A percentile compares a stretch with the other conserved stretches of the same genome.
phyloP scores from a whole-genome alignment of 129 eudicot genomes.

The Helianthus annuus region DNA sequence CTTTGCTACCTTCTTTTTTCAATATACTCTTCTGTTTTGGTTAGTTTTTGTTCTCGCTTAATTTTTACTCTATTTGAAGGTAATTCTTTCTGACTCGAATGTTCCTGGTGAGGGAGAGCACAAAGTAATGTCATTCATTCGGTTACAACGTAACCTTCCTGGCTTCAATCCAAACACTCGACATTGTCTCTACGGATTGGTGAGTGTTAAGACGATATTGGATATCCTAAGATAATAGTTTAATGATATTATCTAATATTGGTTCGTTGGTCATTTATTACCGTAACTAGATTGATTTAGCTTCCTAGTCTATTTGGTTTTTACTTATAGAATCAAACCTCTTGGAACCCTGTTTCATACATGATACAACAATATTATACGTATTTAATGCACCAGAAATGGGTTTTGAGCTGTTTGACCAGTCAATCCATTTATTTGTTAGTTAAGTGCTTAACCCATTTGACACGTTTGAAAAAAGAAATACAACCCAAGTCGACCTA shows the following conservation, averaged over 20 bases:
- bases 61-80: constrained; percentile 70
- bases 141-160: constrained; percentile 84
- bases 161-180: constrained; percentile 94
- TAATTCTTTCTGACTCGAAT: constrained; percentile 95
- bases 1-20: constrained; percentile 39
- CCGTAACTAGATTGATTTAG: neutral
- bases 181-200: constrained; percentile 94
- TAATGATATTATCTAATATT: neutral
- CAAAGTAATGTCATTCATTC: constrained; percentile 94
- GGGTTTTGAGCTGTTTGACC: neutral
- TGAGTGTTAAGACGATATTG: constrained; percentile 21
- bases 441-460: neutral
- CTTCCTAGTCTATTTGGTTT: neutral
- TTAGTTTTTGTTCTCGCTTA: constrained; percentile 41
- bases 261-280: neutral
- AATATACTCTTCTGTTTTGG: constrained; percentile 42
- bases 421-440: neutral
- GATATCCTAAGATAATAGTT: neutral
- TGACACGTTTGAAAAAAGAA: neutral
- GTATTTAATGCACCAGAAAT: neutral
- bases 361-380: neutral
- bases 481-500: neutral
- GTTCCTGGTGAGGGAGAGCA: constrained; percentile 99
- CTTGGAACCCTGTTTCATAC: neutral
- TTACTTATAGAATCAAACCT: neutral